phyloP scores from a whole-genome alignment of 2,329 filamentous ascomycete species.

The Chaetomium olivaceum region DNA sequence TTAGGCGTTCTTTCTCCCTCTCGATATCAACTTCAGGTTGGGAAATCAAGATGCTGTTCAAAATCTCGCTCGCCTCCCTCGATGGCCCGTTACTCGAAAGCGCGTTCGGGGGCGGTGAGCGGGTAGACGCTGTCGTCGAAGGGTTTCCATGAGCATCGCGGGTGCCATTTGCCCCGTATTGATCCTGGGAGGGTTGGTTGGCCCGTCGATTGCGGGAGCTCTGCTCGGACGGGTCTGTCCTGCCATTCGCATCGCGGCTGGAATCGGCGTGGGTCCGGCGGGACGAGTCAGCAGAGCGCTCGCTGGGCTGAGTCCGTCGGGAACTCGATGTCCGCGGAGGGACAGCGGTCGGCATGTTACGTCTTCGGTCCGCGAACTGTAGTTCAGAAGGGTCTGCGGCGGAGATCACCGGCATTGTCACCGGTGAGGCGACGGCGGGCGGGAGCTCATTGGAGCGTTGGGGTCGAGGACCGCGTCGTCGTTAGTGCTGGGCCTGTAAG shows the following conservation, averaged over 20 bases:
- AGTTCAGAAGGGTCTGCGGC: constrained; percentile 46
- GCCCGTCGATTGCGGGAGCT: constrained; percentile 44
- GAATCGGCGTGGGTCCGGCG: constrained; percentile 42
- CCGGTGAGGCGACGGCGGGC: constrained; percentile 47
- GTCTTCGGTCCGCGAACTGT: constrained; percentile 53
- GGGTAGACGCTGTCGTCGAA: constrained; percentile 47
- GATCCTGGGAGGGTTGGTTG: constrained; percentile 43
- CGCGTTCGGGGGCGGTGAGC: constrained; percentile 48
- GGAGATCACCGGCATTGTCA: constrained; percentile 43
- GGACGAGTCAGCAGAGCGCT: constrained; percentile 47
- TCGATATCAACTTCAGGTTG: constrained; percentile 73
- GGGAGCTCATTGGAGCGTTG: constrained; percentile 50
- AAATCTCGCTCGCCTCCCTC: constrained; percentile 75
- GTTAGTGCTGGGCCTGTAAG: constrained; percentile 55
- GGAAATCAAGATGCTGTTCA: constrained; percentile 75
- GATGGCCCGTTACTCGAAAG: constrained; percentile 61
- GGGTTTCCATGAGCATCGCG: constrained; percentile 43
- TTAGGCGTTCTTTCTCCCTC: constrained; percentile 68
- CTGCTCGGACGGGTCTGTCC: constrained; percentile 36
- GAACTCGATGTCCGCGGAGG: constrained; percentile 71
- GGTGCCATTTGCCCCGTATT: constrained; percentile 40
- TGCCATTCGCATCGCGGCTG: constrained; percentile 40
- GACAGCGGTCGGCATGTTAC: constrained; percentile 68
- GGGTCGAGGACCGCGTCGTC: constrained; percentile 42
- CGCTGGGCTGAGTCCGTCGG: constrained; percentile 49